Evolutionary conservation across 192 early-diverging fungal species (phyloP), one percentile per base, ranked within the genome.

Genomic region (Podila minutissima): DNA sequence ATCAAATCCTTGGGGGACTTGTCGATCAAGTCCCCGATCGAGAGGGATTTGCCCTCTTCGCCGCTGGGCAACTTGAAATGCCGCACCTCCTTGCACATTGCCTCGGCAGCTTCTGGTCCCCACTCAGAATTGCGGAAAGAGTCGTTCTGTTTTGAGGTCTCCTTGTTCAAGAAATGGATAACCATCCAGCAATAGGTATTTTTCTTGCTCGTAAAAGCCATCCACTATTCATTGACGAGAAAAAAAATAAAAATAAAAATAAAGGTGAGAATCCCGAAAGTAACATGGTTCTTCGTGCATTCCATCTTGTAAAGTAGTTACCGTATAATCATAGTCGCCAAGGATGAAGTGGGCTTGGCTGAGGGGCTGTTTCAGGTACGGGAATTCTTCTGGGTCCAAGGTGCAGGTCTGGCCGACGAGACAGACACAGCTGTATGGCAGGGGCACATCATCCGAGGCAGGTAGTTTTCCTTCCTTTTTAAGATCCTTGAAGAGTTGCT

Each of bases 91-190:
- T 48, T 64, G 17, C 37, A 38, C 41, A 64, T 64, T 4, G 41
- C 63, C n/a, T 64, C 63, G 33, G 41, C 63, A 6, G 63, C 63
- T 26, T 64, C 63, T 1, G 24, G 41, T 48, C 63, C 63, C 41
- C 35, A 64, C 38, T 64, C 28, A n/a, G 63, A 64, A 15, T 48
- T 31, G 4, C 6, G 6, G 41, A 28, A 46, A n/a, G 37, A 22
- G 24, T 64, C 63, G 17, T 64, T 46, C 5, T 17, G 3, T 7
- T 37, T 29, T 64, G 35, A n/a, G 1, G 37, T 48, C 15, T 22
- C 22, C 19, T 64, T 46, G 13, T 64, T 20, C 13, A 64, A 1
- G 26, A 64, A 64, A 5, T 22, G n/a, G 2, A 64, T 49, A 2
- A 46, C 26, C 20, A 46, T 46, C 63, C 63, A 64, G 28, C 63